Base-by-base conservation (phyloP, 2,329 filamentous ascomycete species). In the Emergomyces orientalis region DNA sequence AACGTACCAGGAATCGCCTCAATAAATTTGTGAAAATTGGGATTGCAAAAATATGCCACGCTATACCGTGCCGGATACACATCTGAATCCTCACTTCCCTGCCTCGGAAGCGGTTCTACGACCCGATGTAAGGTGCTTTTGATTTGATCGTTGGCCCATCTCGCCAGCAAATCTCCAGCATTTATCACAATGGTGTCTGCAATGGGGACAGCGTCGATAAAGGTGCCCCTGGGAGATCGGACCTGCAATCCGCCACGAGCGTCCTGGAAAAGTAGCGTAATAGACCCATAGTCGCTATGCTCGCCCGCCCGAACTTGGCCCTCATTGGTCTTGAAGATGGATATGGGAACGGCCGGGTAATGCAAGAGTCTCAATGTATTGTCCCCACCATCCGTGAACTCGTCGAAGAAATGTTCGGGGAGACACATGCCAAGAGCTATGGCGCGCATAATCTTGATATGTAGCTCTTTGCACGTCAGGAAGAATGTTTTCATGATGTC, bases 21-120 rank as follows among this genome's bases (percentile, higher is more conserved):
- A 67, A 96, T 95, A 62, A 83, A 78, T 67, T 82, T 84, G 64
- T 89, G 84, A 72, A 85, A 88, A 71, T 95, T 91, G 9, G 91
- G 90, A 69, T 95, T 93, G 79, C 91, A 95, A 73, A 96, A 95
- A 77, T 95, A 97, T 69, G 91, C 92, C 71, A 97, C 88, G 69
- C 88, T 93, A 72, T 97, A 97, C 47, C 89, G 81, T 0, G 90
- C 81, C 1, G 91, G 90, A 73, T 95, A 88, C 47, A 79, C 76
- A 19, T 81, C 81, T 2, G 73, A 74, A 8, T 76, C 77, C 2
- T 77, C 79, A 3, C 80, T 81, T 19, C 80, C 78, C 0, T 76
- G 72, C 13, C 73, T 73, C 4, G 73, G 69, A 0, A 90, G 89
- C 1, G 92, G 92, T 77, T 96, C 89, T 5, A 97, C 89, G 0